Percentiles rank a stretch among this genome's conserved stretches.
These are phyloP conservation scores for Dothistroma septosporum DNA, from an alignment of 2,329 filamentous ascomycete species.

Conservation along the genomic window DNA sequence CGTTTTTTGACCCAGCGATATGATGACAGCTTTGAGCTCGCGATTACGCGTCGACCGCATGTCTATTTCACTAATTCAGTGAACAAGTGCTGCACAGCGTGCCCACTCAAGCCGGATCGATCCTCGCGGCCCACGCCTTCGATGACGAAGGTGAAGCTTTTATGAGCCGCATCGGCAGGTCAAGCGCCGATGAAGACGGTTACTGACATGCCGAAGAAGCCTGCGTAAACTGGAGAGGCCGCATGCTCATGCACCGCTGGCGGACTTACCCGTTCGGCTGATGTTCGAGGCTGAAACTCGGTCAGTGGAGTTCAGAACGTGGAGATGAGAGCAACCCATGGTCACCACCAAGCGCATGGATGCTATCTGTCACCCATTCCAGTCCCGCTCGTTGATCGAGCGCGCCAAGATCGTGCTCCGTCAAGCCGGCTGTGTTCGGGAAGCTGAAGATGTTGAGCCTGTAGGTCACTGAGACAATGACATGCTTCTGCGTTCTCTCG, in stretches of 20 bases:
- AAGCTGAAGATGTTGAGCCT: constrained; percentile 43
- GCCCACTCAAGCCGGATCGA: background rate
- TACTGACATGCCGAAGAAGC: constrained; percentile 38
- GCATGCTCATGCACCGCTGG: constrained; percentile 27
- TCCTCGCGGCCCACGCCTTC: constrained; percentile 32
- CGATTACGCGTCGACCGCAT: background rate
- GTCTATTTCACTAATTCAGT: background rate
- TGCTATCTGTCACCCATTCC: constrained; percentile 51
- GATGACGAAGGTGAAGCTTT: constrained; percentile 27
- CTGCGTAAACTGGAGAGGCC: constrained; percentile 37
- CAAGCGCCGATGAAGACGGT: constrained; percentile 29
- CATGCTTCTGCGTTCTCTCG: constrained; percentile 30
- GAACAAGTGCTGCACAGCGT: background rate
- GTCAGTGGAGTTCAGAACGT: background rate
- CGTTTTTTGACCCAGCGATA: background rate
- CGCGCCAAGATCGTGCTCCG: constrained; percentile 46
- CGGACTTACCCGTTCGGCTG: constrained; percentile 29
- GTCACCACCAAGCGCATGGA: constrained; percentile 50
- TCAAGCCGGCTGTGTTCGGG: constrained; percentile 33
- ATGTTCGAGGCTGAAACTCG: constrained; percentile 11
- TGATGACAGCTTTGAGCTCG: background rate
- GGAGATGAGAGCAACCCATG: background rate
- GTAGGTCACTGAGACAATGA: constrained; percentile 44
- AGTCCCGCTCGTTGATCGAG: constrained; percentile 52
- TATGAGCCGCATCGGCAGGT: constrained; percentile 9